Base-by-base conservation (phyloP, 140 eudicot species). In the Bidens hawaiensis region DNA sequence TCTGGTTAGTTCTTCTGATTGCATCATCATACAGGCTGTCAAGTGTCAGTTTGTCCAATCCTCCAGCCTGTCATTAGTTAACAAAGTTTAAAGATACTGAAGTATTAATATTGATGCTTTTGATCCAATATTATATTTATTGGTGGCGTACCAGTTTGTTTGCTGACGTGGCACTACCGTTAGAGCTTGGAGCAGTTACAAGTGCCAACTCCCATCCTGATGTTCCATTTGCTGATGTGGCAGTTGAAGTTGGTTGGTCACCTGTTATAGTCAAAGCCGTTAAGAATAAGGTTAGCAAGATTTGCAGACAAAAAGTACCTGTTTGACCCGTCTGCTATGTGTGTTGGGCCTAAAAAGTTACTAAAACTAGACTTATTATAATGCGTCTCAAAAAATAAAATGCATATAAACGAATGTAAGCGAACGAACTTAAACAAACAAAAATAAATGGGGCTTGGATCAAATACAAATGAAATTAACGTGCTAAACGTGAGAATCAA, bases 121-220 rank as follows among this genome's bases (percentile, higher is more conserved):
- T 60, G 66, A 8, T 26, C 28, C 23, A 55, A 15, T n/a, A n/a
- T n/a, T n/a, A 27, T 48, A 21, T 51, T 41, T 49, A 11, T 36
- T 22, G 21, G 52, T 51, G 50, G 27, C 46, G 15, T 74, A 85
- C 85, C 80, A 69, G 55, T 72, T 82, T 82, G 72, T 23, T 76
- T 50, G 68, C 72, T 31, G 83, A 53, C 15, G 62, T 25, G 53
- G 78, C 33, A 26, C 54, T 62, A 78, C 71, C 95, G 48, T 63
- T 87, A 47, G 90, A 81, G 73, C 95, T 87, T 56, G 96, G 94
- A 41, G 88, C 85, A 25, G 96, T 77, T 34, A 91, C 95, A 36
- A 91, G 95, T 53, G 81, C 94, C 48, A 76, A 72, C 76, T 88
- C 94, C 94, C 94, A 84, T 53, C 84, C 76, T 21, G 80, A 13